Evolutionary conservation across 257 asterid species (phyloP).

Genomic region (Lycium barbarum): DNA sequence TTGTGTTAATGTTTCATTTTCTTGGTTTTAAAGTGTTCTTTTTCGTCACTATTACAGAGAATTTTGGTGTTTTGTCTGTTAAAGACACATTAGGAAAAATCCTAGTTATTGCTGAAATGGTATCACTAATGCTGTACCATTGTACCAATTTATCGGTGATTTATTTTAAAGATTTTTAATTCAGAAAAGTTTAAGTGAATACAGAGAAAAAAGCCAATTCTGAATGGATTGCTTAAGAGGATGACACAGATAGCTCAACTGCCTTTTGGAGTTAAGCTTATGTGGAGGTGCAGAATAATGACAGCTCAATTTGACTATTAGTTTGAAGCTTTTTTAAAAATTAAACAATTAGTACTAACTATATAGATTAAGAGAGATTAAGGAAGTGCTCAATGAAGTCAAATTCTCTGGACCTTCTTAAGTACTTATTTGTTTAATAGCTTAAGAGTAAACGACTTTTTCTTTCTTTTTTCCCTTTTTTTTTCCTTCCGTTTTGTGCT

Average conservation of each 20-base stretch:
- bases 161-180: conserved; percentile 28
- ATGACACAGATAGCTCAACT: conserved; percentile 52
- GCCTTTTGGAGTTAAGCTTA: conserved; percentile 10
- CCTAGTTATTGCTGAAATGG: conserved; percentile 29
- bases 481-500: conserved; percentile 27
- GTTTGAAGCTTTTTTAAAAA: conserved; percentile 20
- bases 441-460: conserved; percentile 27
- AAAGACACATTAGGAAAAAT: conserved; percentile 13
- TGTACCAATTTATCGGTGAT: conserved; percentile 40
- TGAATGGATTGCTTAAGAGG: conserved; percentile 43
- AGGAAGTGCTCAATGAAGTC: conserved; percentile 41
- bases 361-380: conserved; percentile 28
- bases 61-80: conserved; percentile 5
- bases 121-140: conserved; percentile 26
- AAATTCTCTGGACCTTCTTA: conserved; percentile 48
- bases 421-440: not conserved
- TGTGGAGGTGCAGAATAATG: conserved; percentile 41
- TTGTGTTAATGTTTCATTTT: conserved; percentile 9
- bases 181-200: conserved; percentile 24
- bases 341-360: not conserved
- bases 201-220: conserved; percentile 27
- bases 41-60: conserved; percentile 27
- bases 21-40: conserved; percentile 24
- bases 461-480: not conserved
- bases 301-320: conserved; percentile 52